Evolutionary conservation across 2,329 filamentous ascomycete genomes (phyloP), one percentile per base, ranked within the genome.

Genomic region (Nectriaceae sp.): DNA sequence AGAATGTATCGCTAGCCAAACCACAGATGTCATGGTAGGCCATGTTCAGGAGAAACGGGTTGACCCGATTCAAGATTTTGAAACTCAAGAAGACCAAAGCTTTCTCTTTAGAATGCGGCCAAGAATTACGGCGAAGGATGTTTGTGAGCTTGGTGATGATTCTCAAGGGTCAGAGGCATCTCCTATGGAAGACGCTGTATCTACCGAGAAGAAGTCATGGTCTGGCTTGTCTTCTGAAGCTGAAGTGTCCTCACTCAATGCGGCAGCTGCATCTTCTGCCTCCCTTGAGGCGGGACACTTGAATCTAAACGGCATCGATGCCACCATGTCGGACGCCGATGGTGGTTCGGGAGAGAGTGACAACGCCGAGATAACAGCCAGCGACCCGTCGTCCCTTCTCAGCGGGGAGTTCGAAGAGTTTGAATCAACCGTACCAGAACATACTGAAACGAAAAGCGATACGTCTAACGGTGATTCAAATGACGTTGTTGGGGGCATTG

Each of bases 41-140:
- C n/a, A n/a, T n/a, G 16, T 21, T 20, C 5, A 5, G 16, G 36
- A 46, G 8, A 22, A 42, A 21, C 35, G 46, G 19, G 26, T 35
- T 21, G 39, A 15, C 21, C 21, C 15, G 29, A 21, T 36, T 1
- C 40, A 43, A 11, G 42, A 46, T 33, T 53, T 62, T 10, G 52
- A 62, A 42, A 69, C 60, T 10, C 66, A 71, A 37, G 56, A 62
- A 49, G 67, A 70, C 35, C 54, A 60, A 11, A 71, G 65, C 46
- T 70, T 70, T 42, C 53, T 56, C 16, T 70, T 66, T 50, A 67
- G 60, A 19, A 59, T 60, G 36, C 57, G 50, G 5, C 33, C 48
- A 21, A 59, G 21, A 39, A 8, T 33, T 4, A 40, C 48, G 16
- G 33, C 26, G 16, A 10, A 40, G 11, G 39, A 33, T 18, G 21